Base-by-base conservation (phyloP, 495 filamentous ascomycete genomes). In the Daldinia loculata region DNA sequence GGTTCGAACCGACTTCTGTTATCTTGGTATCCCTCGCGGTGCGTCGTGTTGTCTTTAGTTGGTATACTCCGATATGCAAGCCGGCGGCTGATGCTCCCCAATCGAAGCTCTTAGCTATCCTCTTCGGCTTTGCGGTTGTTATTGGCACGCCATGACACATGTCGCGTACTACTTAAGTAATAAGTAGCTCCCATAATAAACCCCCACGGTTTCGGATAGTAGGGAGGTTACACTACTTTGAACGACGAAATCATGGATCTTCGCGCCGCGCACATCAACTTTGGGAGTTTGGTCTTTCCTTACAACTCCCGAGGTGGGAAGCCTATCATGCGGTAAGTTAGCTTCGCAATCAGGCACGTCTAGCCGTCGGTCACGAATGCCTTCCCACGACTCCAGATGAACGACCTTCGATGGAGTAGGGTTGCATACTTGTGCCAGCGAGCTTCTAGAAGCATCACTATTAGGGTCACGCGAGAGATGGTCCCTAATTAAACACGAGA, bases 1-100 rank as follows among this genome's bases (percentile, higher is more conserved):
- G 91, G 0, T 90, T 87, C 84, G 92, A 93, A 74, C 68, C 93
- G n/a, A 79, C 85, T 69, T 75, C 77, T 2, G 82, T 92, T 38
- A 84, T 83, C 17, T 57, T 84, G 5, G 73, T 84, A 41, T 75
- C 87, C 17, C 78, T 84, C 43, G 15, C 80, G 52, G 88, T 91
- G 66, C 81, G 88, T 82, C 63, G 38, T 22, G n/a, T n/a, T 45
- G 24, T 50, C 27, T 57, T 12, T 50, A 51, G 27, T 57, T 48
- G 30, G 48, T 38, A 51, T 63, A 41, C 34, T 56, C 26, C 50
- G 32, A 61, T 56, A 70, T 61, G 61, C 64, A 67, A 19, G 6
- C 58, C 39, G 63, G 74, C 62, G 72, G 36, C 66, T 76, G 59
- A 63, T 65, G 29, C 70, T 69, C 62, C 66, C 62, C 38, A 52